phyloP scores from a whole-genome alignment of 352 stramenopile species.

The Hyaloperonospora arabidopsidis region DNA sequence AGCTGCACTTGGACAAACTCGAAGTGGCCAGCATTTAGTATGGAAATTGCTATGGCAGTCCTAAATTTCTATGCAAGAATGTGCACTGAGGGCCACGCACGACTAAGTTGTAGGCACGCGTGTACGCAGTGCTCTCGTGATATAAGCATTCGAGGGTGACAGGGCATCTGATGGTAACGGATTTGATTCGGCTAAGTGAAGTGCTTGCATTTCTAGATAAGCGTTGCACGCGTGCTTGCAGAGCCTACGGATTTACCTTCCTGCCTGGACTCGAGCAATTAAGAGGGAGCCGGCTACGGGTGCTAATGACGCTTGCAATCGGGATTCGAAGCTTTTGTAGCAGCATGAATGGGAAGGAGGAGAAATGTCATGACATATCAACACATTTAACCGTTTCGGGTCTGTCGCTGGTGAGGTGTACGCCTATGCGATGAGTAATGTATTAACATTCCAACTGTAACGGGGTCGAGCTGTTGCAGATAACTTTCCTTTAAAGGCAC shows the following conservation, averaged over 20 bases:
- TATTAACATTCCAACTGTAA: constrained; percentile 99
- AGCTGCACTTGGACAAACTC: constrained; percentile 83
- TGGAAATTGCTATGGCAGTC: constrained; percentile 97
- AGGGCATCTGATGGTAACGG: neutral
- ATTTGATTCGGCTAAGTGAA: constrained; percentile 1
- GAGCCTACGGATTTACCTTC: constrained; percentile 64
- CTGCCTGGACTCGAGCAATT: constrained; percentile 91
- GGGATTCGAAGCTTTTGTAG: neutral
- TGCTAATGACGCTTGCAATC: constrained; percentile 10
- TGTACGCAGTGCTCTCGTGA: constrained; percentile 86
- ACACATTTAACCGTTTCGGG: constrained; percentile 87
- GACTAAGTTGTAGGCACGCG: constrained; percentile 93
- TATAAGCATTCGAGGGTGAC: constrained; percentile 20
- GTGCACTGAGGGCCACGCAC: constrained; percentile 93
- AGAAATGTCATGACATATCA: constrained; percentile 91
- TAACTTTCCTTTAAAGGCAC: constrained; percentile 72
- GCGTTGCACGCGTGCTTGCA: constrained; percentile 71
- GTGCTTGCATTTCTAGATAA: constrained; percentile 27
- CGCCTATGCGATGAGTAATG: constrained; percentile 93
- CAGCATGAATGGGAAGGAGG: constrained; percentile 77
- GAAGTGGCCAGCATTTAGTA: constrained; percentile 89
- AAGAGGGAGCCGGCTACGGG: constrained; percentile 94
- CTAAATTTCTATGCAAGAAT: constrained; percentile 97
- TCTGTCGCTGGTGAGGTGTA: constrained; percentile 96
- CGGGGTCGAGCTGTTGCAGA: constrained; percentile 86